Percentiles rank a stretch among this genome's conserved stretches.
Evolutionary conservation across 164 flowering plant genomes (phyloP).

Genomic region (Amborella trichopoda): DNA sequence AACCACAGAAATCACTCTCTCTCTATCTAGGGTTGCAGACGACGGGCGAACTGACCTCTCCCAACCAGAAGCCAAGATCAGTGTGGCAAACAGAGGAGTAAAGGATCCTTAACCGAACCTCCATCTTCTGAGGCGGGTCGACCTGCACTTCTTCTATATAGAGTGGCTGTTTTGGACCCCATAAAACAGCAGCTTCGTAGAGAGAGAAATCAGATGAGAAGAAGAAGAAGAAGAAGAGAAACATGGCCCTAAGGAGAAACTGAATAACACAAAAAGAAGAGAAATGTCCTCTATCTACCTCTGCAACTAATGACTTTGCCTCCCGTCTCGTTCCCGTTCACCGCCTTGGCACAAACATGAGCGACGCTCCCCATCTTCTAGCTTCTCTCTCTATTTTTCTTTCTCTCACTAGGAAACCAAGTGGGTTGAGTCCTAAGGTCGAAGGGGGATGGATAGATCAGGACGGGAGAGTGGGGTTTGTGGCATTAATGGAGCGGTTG

Average conservation of each 20-base stretch:
- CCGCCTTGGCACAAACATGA: too few species aligned
- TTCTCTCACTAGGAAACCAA: too few species aligned
- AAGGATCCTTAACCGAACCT: slow-evolving; percentile 49
- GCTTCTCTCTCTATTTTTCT: too few species aligned
- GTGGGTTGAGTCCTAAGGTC: too few species aligned
- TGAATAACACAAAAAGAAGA: background rate
- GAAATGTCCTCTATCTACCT: slow-evolving; percentile 14
- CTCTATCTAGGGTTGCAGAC: background rate
- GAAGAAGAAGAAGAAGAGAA: background rate
- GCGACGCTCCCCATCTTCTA: too few species aligned
- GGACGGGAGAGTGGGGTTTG: too few species aligned
- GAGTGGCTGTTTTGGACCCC: slow-evolving; percentile 38
- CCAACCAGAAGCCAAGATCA: slow-evolving; percentile 60
- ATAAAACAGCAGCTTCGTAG: slow-evolving; percentile 43
- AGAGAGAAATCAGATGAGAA: background rate
- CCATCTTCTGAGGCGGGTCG: slow-evolving; percentile 55
- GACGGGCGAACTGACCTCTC: slow-evolving; percentile 31
- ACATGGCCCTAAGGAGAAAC: background rate
- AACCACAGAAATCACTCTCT: background rate
- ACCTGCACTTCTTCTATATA: slow-evolving; percentile 46
- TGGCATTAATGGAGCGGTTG: too few species aligned
- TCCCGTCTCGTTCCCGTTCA: too few species aligned
- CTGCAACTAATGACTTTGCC: slow-evolving; percentile 45
- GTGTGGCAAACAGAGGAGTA: slow-evolving; percentile 68
- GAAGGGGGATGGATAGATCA: too few species aligned